Percentiles rank a stretch among this genome's conserved stretches.
Evolutionary conservation across 106 monocot genomes (phyloP).

Genomic region (Apostasia ramifera): DNA sequence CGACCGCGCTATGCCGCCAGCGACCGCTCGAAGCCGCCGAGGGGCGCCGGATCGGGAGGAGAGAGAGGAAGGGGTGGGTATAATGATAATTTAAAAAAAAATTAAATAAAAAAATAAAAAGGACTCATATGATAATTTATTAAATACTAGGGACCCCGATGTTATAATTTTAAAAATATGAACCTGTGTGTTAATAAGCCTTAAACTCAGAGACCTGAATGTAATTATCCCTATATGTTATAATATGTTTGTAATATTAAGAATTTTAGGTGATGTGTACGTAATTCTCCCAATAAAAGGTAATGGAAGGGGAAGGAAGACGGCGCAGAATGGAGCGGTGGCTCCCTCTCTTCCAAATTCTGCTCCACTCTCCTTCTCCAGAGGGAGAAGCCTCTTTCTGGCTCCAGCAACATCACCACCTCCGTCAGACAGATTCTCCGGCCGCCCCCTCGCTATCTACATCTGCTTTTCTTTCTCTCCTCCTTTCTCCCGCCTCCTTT

Average conservation of each 20-base stretch:
- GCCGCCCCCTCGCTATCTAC: neutral
- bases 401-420: constrained; percentile 27
- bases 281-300: neutral
- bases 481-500: constrained; percentile 20
- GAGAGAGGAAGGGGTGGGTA: too few relatives aligned
- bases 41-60: too few relatives aligned
- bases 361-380: constrained; percentile 63
- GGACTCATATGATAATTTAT: too few relatives aligned
- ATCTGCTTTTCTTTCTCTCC: constrained; percentile 42
- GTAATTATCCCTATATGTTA: too few relatives aligned
- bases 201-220: too few relatives aligned
- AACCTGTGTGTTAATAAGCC: too few relatives aligned
- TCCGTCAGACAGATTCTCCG: neutral
- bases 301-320: too few relatives aligned
- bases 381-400: constrained; percentile 49
- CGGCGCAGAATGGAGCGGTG: constrained; percentile 51
- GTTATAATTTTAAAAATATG: too few relatives aligned
- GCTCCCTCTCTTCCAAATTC: constrained; percentile 62
- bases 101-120: neutral
- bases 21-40: too few relatives aligned
- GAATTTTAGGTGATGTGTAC: neutral
- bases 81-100: too few relatives aligned
- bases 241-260: neutral
- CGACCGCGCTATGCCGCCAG: too few relatives aligned
- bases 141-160: too few relatives aligned